phyloP scores from a whole-genome alignment of 257 asterid species.

The Solanum bulbocastanum region DNA sequence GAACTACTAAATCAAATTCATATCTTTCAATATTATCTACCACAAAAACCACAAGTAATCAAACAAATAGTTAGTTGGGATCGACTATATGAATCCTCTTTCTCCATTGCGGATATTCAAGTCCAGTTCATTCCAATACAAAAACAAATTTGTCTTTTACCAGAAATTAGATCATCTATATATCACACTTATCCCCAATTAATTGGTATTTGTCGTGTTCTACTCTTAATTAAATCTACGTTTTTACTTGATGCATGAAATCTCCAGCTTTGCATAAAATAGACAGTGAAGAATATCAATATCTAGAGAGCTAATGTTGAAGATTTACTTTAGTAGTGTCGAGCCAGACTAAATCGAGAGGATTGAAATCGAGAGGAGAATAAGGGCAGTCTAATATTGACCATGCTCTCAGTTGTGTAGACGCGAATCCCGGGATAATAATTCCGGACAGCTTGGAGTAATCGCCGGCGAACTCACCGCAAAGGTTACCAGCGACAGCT shows the following conservation, averaged over 20 bases:
- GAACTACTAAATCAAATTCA: background rate
- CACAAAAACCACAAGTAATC: background rate
- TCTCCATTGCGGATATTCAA: background rate
- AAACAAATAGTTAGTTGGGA: background rate
- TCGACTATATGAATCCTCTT: background rate
- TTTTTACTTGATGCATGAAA: background rate
- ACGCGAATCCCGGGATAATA: conserved; percentile 95
- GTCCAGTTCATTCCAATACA: background rate
- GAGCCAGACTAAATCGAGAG: conserved; percentile 99
- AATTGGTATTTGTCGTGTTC: background rate
- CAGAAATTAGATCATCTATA: background rate
- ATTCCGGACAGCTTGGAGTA: conserved; percentile 71
- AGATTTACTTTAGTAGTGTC: conserved; percentile 75
- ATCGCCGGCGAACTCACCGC: conserved; percentile 35
- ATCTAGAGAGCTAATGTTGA: background rate
- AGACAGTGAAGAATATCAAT: background rate
- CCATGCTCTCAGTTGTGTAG: conserved; percentile 97
- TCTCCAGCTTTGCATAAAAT: background rate
- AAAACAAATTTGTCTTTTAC: background rate
- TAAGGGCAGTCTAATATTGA: conserved; percentile 94
- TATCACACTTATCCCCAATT: background rate
- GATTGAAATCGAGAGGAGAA: conserved; percentile 93
- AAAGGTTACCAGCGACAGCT: conserved; percentile 11
- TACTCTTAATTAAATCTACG: background rate
- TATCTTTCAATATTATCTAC: background rate